Evolutionary conservation across 805 yeast species (phyloP).

Genomic region (Isabelozyma rhagii): DNA sequence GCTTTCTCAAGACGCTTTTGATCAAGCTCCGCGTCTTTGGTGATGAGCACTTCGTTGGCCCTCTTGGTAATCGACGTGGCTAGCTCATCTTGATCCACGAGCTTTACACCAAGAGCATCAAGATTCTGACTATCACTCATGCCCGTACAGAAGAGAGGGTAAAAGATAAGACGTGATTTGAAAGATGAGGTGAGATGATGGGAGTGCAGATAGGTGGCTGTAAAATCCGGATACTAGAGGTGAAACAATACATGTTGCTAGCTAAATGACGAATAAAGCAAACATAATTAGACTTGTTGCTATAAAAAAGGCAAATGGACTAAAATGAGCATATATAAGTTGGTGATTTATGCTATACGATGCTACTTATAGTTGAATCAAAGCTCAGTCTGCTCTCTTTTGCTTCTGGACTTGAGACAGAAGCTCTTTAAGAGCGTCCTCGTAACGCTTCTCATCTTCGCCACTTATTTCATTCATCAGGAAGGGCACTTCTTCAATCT

Average conservation of each 20-base stretch:
- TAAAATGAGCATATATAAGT: no score
- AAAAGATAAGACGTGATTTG: no score
- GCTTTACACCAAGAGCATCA: conserved; percentile 35
- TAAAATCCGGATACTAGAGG: no score
- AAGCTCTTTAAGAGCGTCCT: conserved; percentile 22
- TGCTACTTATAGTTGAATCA: not conserved
- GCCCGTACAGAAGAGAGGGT: no score
- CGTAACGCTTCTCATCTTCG: conserved; percentile 22
- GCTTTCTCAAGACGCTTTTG: conserved; percentile 72
- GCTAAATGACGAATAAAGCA: no score
- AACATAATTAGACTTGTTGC: no score
- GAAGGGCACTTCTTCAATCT: conserved; percentile 9
- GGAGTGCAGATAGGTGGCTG: no score
- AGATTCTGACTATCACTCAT: conserved; percentile 1
- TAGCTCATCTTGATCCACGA: conserved; percentile 77
- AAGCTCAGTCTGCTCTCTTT: not conserved
- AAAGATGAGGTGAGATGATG: no score
- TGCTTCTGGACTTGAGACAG: conserved; percentile 12
- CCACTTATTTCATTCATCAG: not conserved
- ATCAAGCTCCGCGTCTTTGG: conserved; percentile 71
- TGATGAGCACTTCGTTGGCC: conserved; percentile 61
- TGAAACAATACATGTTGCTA: no score
- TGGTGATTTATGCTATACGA: no score
- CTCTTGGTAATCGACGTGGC: conserved; percentile 68
- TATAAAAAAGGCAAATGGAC: no score